Base-by-base conservation (phyloP, 768 basidiomycete species). In the Daedaleopsis nitida region DNA sequence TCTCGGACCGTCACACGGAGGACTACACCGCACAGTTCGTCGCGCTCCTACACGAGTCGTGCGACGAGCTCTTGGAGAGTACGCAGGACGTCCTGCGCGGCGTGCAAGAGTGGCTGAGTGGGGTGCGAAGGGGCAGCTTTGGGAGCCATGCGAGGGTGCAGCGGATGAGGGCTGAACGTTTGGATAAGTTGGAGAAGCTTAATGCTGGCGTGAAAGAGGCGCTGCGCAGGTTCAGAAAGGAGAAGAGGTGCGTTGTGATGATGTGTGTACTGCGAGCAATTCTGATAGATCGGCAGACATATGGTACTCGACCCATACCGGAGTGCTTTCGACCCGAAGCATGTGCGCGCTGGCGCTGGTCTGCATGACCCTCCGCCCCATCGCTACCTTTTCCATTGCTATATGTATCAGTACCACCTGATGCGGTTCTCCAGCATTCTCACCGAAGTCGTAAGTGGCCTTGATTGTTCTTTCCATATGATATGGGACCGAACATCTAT, bases 371-470 rank as follows among this genome's bases (percentile, higher is more conserved):
- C 79, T 13, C 85, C 83, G 0, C 82, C 86, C 0, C 89, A 91
- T 72, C 83, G 86, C 43, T 84, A 86, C 68, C 75, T 92, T 9
- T 92, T 92, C 65, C 77, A 89, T 58, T 88, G 86, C 52, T 92
- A 87, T 65, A 82, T 89, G 32, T 91, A 89, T 69, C 88, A 92
- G 62, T 81, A 77, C 56, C 82, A 83, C 59, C 65, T 79, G 52
- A 76, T 80, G 69, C 72, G 69, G 13, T 79, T 82, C 62, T 68
- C 74, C 3, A 58, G 62, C 10, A 62, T 68, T 12, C 57, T 80
- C 5, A 63, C 69, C n/a, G 72, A 72, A 8, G 52, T 76, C 59
- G 81, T 82, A 47, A 19, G 79, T 19, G 11, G 23, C 23, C 16
- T 7, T 12, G 51, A 34, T 38, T 17, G 9, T 42, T 9, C 23